Conservation (phyloP, 75 land plant genomes). For the Azolla pinnata region DNA sequence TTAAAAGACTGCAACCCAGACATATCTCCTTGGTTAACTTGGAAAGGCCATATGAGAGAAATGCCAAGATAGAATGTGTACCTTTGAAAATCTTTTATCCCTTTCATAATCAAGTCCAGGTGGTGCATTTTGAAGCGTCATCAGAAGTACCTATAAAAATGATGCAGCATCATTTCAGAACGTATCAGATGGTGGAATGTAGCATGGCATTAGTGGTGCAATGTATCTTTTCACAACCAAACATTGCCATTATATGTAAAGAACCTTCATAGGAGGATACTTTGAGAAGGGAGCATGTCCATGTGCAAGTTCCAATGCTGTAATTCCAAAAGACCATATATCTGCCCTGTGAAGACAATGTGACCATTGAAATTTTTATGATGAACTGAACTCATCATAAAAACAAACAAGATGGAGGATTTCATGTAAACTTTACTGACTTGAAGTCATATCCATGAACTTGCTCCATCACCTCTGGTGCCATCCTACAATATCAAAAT, state of each 20-base stretch:
- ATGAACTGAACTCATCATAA: background rate
- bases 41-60: no score
- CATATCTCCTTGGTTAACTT: no score
- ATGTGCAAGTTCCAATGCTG: conserved; percentile 84
- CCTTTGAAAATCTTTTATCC: conserved; percentile 83
- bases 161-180: no score
- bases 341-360: conserved; percentile 61
- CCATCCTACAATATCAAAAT: no score
- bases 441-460: conserved; percentile 88
- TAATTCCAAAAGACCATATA: conserved; percentile 90
- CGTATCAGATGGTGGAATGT: no score
- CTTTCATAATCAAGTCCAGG: conserved; percentile 90
- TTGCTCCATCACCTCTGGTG: conserved; percentile 92
- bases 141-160: conserved; percentile 62
- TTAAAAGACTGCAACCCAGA: conserved; percentile 57
- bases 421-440: conserved; percentile 28
- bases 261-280: conserved; percentile 89
- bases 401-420: background rate
- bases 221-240: no score
- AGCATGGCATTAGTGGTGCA: no score
- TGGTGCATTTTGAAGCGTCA: conserved; percentile 90
- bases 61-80: no score
- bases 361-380: background rate
- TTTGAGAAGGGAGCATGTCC: conserved; percentile 89
- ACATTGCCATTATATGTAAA: no score